Evolutionary conservation across 2,329 filamentous ascomycete species (phyloP), one percentile per base, ranked within the genome.

Genomic region (Colletotrichum sidae): DNA sequence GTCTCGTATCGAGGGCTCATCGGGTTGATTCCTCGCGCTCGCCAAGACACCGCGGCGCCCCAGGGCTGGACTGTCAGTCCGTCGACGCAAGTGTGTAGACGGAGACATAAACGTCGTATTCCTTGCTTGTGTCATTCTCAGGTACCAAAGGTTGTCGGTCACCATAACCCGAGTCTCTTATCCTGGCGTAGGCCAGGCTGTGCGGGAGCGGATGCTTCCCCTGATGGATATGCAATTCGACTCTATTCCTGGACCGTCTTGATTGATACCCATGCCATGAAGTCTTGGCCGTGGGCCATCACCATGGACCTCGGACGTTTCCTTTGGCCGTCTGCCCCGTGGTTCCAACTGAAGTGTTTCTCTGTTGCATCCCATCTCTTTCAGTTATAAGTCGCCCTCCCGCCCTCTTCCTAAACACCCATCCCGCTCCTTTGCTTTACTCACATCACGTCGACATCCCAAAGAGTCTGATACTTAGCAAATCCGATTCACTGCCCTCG

Each of bases 1-100:
- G 37, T n/a, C 47, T 62, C 58, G 47, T 62, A 66, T 63, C 52
- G 58, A 47, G 57, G 58, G 51, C 57, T 66, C 53, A 56, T 66
- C 58, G 47, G 58, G 42, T 57, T 35, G 56, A 34, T 53, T 33
- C 17, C 41, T 53, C 47, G 35, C n/a, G 52, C 35, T 25, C 38
- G 63, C 63, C 63, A 65, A 65, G 63, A 56, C 52, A 57, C 38
- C 46, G 50, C 49, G 47, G 52, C 62, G 52, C 41, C 55, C 34
- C 59, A 57, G 47, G 63, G 63, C 63, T 66, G 58, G 57, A 56
- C 52, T 34, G 58, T 50, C 46, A 56, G 33, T 45, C 52, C 52
- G 35, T 53, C 10, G 42, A 62, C 25, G 51, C 57, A 55, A 65
- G 57, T 56, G 41, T 46, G 54, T 37, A 46, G 33, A 34, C 38